These are phyloP conservation scores for Austroboletus olivaceoglutinosus DNA, from an alignment of 1,284 basidiomycete genomes.

Conservation along the genomic window DNA sequence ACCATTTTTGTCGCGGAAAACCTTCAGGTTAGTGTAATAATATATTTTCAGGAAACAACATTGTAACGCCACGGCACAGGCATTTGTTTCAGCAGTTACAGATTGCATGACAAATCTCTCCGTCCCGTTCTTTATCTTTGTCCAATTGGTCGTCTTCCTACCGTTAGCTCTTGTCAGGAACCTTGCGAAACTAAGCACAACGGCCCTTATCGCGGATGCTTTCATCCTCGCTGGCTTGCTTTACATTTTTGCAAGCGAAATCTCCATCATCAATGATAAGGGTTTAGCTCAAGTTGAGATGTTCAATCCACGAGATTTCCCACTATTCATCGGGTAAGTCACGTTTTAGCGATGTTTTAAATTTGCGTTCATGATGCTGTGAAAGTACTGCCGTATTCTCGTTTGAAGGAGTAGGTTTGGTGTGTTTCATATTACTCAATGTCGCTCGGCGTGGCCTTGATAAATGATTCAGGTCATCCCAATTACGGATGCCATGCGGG, in stretches of 20 bases:
- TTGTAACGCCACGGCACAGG: conserved; percentile 31
- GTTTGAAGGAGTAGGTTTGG: conserved; percentile 96
- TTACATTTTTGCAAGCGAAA: conserved; percentile 85
- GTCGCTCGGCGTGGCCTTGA: conserved; percentile 3
- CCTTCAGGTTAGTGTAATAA: conserved; percentile 50
- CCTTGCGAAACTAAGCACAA: conserved; percentile 88
- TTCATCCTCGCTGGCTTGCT: conserved; percentile 92
- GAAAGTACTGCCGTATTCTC: conserved; percentile 94
- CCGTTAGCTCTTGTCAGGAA: conserved; percentile 86
- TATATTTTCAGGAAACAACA: neutral
- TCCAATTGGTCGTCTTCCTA: conserved; percentile 84
- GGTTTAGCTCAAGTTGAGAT: conserved; percentile 83
- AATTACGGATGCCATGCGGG: conserved; percentile 94
- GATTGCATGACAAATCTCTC: conserved; percentile 72
- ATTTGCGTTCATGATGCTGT: conserved; percentile 7
- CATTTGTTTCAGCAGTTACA: conserved; percentile 85
- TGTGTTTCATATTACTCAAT: conserved; percentile 37
- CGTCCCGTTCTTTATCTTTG: conserved; percentile 78
- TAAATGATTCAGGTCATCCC: conserved; percentile 68
- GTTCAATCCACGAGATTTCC: conserved; percentile 90
- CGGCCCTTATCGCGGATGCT: conserved; percentile 90
- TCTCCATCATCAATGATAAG: conserved; percentile 57
- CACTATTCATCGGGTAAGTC: conserved; percentile 85
- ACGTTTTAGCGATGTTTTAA: neutral
- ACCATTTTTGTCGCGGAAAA: conserved; percentile 97